Conservation (phyloP, 78 protist species). For the Dictyostelium capitatum region DNA sequence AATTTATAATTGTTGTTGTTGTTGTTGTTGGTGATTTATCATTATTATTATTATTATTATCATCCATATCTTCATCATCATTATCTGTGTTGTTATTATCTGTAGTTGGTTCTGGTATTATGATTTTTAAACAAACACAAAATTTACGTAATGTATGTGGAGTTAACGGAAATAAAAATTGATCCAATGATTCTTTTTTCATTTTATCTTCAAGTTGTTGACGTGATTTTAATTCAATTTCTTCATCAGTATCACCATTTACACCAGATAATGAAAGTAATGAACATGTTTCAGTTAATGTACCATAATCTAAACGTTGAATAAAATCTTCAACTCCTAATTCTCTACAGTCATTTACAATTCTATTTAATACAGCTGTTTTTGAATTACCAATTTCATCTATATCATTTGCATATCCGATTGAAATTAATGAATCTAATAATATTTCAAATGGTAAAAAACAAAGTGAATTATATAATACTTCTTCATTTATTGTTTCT, state of each 20-base stretch:
- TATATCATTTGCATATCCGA: conserved; percentile 45
- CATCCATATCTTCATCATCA: background rate
- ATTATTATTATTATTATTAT: background rate
- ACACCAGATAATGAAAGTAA: conserved; percentile 32
- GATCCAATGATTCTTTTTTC: conserved; percentile 26
- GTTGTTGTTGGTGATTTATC: background rate
- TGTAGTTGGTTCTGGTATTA: background rate
- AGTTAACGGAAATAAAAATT: conserved; percentile 15
- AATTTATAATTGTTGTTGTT: conserved; percentile 4
- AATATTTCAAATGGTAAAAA: conserved; percentile 10
- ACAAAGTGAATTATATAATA: conserved; percentile 12
- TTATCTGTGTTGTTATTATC: background rate
- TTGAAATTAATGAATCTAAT: conserved; percentile 8
- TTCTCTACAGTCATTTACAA: conserved; percentile 31
- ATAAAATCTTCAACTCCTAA: conserved; percentile 42
- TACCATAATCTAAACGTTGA: background rate
- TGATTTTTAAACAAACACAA: conserved; percentile 20
- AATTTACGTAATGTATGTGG: conserved; percentile 10
- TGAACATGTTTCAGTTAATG: conserved; percentile 19
- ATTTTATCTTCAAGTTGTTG: conserved; percentile 12
- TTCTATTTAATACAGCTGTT: background rate
- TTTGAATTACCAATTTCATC: background rate
- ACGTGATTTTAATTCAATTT: background rate
- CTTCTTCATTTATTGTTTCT: conserved; percentile 4
- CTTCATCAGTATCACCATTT: conserved; percentile 20